Evolutionary conservation across 352 stramenopile genomes (phyloP).

Genomic region (Nothophytophthora sp.): DNA sequence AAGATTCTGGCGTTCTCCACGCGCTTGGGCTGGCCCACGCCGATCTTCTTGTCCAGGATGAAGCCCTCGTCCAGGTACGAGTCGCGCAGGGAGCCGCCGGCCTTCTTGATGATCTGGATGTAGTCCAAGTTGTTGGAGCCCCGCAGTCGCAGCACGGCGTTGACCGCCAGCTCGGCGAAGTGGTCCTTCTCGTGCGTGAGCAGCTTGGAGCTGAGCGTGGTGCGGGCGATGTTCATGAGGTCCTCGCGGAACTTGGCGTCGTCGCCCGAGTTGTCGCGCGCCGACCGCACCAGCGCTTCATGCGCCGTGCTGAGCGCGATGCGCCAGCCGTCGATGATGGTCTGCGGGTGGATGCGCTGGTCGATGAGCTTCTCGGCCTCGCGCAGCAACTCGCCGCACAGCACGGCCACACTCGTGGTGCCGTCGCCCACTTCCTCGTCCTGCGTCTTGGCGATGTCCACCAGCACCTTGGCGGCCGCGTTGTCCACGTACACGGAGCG

Average conservation of each 20-base stretch:
- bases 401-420: constrained; percentile 96
- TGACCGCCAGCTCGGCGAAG: constrained; percentile 96
- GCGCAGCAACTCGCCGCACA: constrained; percentile 97
- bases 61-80: constrained; percentile 99
- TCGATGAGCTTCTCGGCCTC: constrained; percentile 97
- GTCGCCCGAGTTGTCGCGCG: constrained; percentile 84
- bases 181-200: constrained; percentile 98
- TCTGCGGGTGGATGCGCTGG: constrained; percentile 98
- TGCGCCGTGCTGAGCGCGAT: constrained; percentile 92
- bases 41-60: constrained; percentile 97
- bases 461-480: constrained; percentile 97
- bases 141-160: constrained; percentile 97
- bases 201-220: constrained; percentile 99
- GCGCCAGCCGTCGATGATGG: constrained; percentile 98
- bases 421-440: constrained; percentile 99
- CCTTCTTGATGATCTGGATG: constrained; percentile 99
- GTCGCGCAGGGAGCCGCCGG: constrained; percentile 95
- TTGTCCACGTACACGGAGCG: constrained; percentile 98
- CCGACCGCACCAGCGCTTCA: constrained; percentile 86
- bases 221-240: constrained; percentile 97
- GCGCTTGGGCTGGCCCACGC: constrained; percentile 94
- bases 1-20: constrained; percentile 99
- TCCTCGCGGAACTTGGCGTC: constrained; percentile 92
- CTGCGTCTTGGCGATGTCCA: constrained; percentile 99
- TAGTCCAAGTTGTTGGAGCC: constrained; percentile 97